phyloP scores from a whole-genome alignment of 495 filamentous ascomycete species.

The Thozetella sp. region DNA sequence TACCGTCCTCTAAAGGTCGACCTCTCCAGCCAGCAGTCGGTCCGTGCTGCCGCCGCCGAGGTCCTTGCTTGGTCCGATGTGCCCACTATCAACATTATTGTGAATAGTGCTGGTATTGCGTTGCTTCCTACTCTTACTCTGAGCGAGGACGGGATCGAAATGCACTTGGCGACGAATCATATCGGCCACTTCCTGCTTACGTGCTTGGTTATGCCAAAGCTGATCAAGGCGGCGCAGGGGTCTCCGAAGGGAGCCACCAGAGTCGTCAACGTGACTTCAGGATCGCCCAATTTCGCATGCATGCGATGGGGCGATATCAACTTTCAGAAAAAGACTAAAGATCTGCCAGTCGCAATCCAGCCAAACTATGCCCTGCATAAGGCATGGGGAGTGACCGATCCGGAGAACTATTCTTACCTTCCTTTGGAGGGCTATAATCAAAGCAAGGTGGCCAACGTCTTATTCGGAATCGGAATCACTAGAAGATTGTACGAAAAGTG shows the following conservation, averaged over 20 bases:
- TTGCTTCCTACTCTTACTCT: conserved; percentile 20
- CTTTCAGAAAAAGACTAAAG: conserved; percentile 37
- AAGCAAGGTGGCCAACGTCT: conserved; percentile 54
- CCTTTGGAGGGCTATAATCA: conserved; percentile 45
- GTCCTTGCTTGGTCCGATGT: conserved; percentile 38
- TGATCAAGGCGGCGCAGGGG: conserved; percentile 23
- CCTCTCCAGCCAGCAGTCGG: conserved; percentile 42
- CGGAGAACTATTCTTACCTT: conserved; percentile 35
- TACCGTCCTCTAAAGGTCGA: conserved; percentile 39
- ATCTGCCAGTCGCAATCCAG: conserved; percentile 37
- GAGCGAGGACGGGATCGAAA: conserved; percentile 45
- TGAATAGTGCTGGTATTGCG: conserved; percentile 49
- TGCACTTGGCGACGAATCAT: conserved; percentile 61
- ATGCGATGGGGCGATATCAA: conserved; percentile 46
- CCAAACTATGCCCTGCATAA: conserved; percentile 25
- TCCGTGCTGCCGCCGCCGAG: conserved; percentile 38
- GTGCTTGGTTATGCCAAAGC: conserved; percentile 43
- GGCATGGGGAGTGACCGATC: conserved; percentile 29
- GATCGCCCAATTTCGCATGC: conserved; percentile 14
- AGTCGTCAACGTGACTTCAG: conserved; percentile 44
- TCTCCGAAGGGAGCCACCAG: conserved; percentile 35
- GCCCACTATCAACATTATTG: conserved; percentile 39
- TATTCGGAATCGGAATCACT: conserved; percentile 44
- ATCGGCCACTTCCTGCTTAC: conserved; percentile 59
- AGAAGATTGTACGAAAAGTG: conserved; percentile 28